phyloP scores from a whole-genome alignment of 2,329 filamentous ascomycete species.

The Corinectria fuckeliana region DNA sequence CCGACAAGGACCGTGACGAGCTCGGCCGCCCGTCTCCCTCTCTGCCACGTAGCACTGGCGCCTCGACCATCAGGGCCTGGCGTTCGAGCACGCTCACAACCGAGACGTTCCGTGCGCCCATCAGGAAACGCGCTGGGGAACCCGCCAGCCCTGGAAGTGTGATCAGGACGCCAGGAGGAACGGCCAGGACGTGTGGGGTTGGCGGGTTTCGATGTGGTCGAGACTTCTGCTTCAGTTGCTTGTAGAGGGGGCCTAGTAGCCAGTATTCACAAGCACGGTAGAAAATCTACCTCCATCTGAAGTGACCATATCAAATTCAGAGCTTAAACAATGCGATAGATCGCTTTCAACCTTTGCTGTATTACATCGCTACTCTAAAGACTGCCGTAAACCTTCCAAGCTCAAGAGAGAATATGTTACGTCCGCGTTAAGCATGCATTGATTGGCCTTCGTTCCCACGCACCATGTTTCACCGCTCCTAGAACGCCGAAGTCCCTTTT shows the following conservation, averaged over 20 bases:
- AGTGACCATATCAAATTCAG: too few relatives aligned
- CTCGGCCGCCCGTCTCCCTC: conserved; percentile 31
- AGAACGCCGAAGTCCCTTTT: conserved; percentile 37
- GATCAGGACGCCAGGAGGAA: conserved; percentile 57
- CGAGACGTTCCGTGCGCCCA: conserved; percentile 38
- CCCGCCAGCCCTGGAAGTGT: conserved; percentile 29
- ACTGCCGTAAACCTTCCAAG: conserved; percentile 29
- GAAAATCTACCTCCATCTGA: background rate
- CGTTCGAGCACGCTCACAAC: conserved; percentile 40
- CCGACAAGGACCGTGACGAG: conserved; percentile 48
- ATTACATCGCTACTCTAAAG: conserved; percentile 38
- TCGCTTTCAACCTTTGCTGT: conserved; percentile 27
- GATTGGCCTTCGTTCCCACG: conserved; percentile 28
- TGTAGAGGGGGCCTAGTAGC: conserved; percentile 36
- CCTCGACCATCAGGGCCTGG: conserved; percentile 36
- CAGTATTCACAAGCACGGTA: background rate
- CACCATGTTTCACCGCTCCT: conserved; percentile 27
- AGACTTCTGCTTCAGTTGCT: conserved; percentile 67
- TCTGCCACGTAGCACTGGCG: conserved; percentile 19
- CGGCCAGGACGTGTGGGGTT: conserved; percentile 58
- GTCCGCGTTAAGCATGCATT: conserved; percentile 29
- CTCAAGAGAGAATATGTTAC: conserved; percentile 21
- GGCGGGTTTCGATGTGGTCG: conserved; percentile 62
- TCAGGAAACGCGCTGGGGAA: conserved; percentile 29
- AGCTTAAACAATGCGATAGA: background rate